A percentile compares a stretch with the other conserved stretches of the same genome.
Evolutionary conservation across 805 yeast species (phyloP).

Genomic region (Pichia exigua): DNA sequence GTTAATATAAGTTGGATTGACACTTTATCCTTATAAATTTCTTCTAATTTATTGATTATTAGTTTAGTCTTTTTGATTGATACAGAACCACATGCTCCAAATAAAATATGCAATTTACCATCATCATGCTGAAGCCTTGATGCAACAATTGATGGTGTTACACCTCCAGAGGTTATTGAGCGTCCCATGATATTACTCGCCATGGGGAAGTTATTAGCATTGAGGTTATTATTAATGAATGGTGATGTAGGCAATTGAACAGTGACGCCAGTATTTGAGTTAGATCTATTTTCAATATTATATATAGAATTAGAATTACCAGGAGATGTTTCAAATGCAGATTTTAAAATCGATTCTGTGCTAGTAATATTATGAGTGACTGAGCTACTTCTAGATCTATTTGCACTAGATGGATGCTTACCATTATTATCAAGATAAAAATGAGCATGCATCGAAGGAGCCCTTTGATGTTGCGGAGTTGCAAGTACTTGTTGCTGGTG

Average conservation of each 20-base stretch:
- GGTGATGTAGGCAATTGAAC: conserved; percentile 1
- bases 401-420: conserved; percentile 38
- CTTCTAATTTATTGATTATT: conserved; percentile 44
- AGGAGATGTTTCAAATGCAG: not conserved
- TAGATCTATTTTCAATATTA: conserved; percentile 1
- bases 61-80: conserved; percentile 44
- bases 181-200: not conserved
- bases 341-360: not conserved
- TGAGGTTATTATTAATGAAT: not conserved
- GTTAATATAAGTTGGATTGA: conserved; percentile 50
- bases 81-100: conserved; percentile 54
- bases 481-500: not conserved
- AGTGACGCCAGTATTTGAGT: conserved; percentile 1
- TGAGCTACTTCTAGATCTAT: conserved; percentile 28
- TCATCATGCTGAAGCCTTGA: conserved; percentile 43
- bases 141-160: conserved; percentile 18
- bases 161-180: conserved; percentile 5
- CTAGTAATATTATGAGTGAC: not conserved
- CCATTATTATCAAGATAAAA: conserved; percentile 61
- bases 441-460: conserved; percentile 71
- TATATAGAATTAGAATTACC: not conserved
- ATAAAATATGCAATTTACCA: conserved; percentile 46
- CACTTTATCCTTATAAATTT: conserved; percentile 44
- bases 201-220: not conserved
- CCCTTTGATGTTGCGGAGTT: conserved; percentile 36